Percentiles rank a stretch among this genome's conserved stretches.
Evolutionary conservation across 2,329 filamentous ascomycete species (phyloP).

Genomic region (Talaromyces rugulosus): DNA sequence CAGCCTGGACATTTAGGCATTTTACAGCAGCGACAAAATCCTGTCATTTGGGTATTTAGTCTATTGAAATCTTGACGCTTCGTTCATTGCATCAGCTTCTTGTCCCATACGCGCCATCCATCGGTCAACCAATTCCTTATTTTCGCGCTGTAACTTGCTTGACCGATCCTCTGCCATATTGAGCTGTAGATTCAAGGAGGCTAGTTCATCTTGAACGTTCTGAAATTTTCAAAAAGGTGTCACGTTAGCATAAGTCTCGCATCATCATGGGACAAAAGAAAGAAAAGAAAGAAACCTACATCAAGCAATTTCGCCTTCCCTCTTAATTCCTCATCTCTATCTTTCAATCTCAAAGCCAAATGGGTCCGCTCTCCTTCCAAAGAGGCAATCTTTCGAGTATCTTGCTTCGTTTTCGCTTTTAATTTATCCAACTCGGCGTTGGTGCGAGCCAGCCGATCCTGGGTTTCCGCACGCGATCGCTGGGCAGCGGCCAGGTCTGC

Average conservation of each 20-base stretch:
- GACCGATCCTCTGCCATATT: constrained; percentile 77
- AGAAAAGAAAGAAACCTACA: constrained; percentile 41
- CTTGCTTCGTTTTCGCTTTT: constrained; percentile 56
- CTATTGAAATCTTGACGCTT: constrained; percentile 43
- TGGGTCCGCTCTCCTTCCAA: constrained; percentile 60
- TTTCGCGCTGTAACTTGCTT: constrained; percentile 72
- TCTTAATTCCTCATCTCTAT: constrained; percentile 78
- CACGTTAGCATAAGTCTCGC: neutral
- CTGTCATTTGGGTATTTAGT: neutral
- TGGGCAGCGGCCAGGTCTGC: constrained; percentile 73
- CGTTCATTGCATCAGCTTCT: constrained; percentile 85
- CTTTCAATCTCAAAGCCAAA: constrained; percentile 65
- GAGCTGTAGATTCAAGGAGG: constrained; percentile 79
- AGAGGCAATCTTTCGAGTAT: constrained; percentile 57
- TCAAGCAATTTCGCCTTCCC: constrained; percentile 81
- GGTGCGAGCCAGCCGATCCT: constrained; percentile 58
- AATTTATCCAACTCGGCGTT: constrained; percentile 62
- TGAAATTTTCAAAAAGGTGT: constrained; percentile 24
- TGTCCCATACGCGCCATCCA: constrained; percentile 87
- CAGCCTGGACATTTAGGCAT: neutral
- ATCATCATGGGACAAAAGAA: neutral
- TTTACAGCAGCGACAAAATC: neutral
- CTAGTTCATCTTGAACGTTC: constrained; percentile 89
- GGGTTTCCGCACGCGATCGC: constrained; percentile 65
- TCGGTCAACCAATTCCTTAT: constrained; percentile 80